Evolutionary conservation across 208 protist species (phyloP).

Genomic region (Balamuthia mandrillaris): DNA sequence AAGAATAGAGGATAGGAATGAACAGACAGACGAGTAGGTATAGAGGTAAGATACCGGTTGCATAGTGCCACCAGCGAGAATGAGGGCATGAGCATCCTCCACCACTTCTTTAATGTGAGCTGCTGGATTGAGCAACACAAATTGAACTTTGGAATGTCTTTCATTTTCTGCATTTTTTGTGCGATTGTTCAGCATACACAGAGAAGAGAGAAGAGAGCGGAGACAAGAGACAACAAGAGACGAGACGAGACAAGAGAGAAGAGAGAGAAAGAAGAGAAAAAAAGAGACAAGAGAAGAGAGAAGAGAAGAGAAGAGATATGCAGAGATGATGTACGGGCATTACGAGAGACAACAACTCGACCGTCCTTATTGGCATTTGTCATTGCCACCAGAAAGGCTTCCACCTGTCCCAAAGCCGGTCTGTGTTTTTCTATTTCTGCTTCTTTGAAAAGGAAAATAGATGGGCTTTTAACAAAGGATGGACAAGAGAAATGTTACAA

Average conservation of each 20-base stretch:
- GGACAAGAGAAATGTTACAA: no score
- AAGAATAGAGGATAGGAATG: no score
- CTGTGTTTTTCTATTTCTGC: no score
- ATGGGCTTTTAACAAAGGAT: no score
- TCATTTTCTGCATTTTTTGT: constrained; percentile 9
- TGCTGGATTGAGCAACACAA: constrained; percentile 69
- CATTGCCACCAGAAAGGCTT: constrained; percentile 30
- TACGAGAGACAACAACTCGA: constrained; percentile 29
- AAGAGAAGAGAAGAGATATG: no score
- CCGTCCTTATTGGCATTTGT: constrained; percentile 47
- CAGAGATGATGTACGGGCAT: constrained; percentile 16
- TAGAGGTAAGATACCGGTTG: constrained; percentile 22
- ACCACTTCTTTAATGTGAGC: constrained; percentile 73
- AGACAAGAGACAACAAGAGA: no score
- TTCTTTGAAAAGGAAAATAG: no score
- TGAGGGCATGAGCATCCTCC: constrained; percentile 57
- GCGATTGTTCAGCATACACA: not conserved
- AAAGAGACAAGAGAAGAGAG: not conserved
- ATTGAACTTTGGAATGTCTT: constrained; percentile 39
- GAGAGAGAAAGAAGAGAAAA: not conserved
- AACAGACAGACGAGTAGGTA: no score
- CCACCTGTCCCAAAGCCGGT: constrained; percentile 14
- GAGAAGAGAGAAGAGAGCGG: not conserved
- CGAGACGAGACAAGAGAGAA: no score
- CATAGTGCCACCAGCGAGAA: constrained; percentile 58